A percentile compares a stretch with the other conserved stretches of the same genome.
Conservation (phyloP, 176 grass and related monocot species). For the Lolium rigidum region DNA sequence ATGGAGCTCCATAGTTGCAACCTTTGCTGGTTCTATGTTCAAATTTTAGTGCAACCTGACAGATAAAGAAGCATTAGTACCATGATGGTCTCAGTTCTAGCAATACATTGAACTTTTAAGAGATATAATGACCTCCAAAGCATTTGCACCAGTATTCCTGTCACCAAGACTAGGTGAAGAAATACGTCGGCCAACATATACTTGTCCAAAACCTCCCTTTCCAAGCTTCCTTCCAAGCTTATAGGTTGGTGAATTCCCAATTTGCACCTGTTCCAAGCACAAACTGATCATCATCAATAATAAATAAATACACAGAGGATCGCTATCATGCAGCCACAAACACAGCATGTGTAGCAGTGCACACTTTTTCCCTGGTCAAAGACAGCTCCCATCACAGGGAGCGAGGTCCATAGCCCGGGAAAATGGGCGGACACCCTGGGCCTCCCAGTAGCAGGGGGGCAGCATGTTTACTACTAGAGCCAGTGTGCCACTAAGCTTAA, state of each 20-base stretch:
- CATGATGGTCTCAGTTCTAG: conserved; percentile 30
- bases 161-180: conserved; percentile 57
- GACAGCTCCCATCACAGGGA: not conserved
- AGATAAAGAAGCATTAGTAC: conserved; percentile 45
- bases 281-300: not conserved
- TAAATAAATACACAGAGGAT: conserved; percentile 11
- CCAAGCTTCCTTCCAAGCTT: conserved; percentile 92
- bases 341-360: not conserved
- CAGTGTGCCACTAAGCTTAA: not conserved
- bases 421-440: not conserved
- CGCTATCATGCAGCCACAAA: conserved; percentile 14
- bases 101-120: conserved; percentile 15
- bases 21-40: conserved; percentile 96
- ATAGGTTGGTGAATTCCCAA: conserved; percentile 82
- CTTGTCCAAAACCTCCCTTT: conserved; percentile 99
- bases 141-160: conserved; percentile 67
- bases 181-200: conserved; percentile 79
- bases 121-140: conserved; percentile 73
- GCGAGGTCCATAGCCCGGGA: not conserved
- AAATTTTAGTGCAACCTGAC: conserved; percentile 89
- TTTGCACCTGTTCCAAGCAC: conserved; percentile 67
- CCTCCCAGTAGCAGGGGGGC: not conserved
- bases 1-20: conserved; percentile 88
- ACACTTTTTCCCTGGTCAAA: conserved; percentile 12
- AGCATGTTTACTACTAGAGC: not conserved